Base-by-base conservation (phyloP, 2,329 filamentous ascomycete species). In the Colletotrichum spinosum region DNA sequence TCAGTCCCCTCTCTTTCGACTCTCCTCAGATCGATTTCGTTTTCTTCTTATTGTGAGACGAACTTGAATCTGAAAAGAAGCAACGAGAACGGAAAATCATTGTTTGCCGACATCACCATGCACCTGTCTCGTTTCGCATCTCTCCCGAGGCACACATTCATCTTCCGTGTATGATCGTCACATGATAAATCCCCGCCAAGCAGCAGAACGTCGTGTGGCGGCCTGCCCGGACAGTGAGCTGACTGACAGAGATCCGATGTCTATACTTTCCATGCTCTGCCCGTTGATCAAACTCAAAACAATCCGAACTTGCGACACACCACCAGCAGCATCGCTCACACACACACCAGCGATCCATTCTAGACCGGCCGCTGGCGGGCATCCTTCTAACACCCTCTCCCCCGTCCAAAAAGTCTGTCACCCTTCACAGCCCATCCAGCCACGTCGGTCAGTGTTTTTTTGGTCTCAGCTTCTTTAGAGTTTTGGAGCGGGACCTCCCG, bases 271-370 rank as follows among this genome's bases (percentile, higher is more conserved):
- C 4, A 38, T 55, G 41, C 25, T 17, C 35, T 38, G 34, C 35
- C 9, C 25, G 44, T 39, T 60, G 56, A 11, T 44, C 39, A 60
- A 60, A 66, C 58, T 55, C 58, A 66, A 54, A 52, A 44, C 12
- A 66, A 62, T 66, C 63, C 59, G 63, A 66, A 66, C 63, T 66
- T 51, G 34, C 53, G 13, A 42, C 54, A 56, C 44, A 48, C 44
- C 34, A 61, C 45, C 35, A 45, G 12, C 8, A 9, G 8, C 11
- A 7, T 12, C 46, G 15, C 51, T 49, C n/a, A 8, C 42, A 34
- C 12, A n/a, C 33, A 51, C 34, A 13, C n/a, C 25, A 51, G 15
- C n/a, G 17, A 13, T 25, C 25, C 25, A 64, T 53, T 49, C 52
- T 44, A 56, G 62, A 48, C 52, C 37, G 35, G 25, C 50, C 50